phyloP scores from a whole-genome alignment of 140 eudicot genomes.

The Anethum foeniculum region DNA sequence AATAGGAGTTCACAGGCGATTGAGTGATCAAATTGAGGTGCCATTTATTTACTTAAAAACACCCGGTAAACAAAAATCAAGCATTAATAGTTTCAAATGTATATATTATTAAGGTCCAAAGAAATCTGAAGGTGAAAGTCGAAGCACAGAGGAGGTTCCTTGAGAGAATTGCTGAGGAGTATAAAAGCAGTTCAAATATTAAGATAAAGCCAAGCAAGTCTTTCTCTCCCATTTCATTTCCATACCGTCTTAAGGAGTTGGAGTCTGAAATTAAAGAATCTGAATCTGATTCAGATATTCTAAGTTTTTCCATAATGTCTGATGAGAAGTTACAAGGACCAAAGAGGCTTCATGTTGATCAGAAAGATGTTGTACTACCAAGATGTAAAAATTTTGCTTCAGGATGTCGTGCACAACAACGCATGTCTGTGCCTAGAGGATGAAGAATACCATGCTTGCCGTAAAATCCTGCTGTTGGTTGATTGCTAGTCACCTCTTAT shows the following conservation, averaged over 20 bases:
- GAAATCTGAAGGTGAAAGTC: constrained; percentile 53
- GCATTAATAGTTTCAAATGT: background rate
- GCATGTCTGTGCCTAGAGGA: constrained; percentile 24
- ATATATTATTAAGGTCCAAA: constrained; percentile 36
- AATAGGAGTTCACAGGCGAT: constrained; percentile 53
- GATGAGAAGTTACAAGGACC: constrained; percentile 24
- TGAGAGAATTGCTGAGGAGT: constrained; percentile 43
- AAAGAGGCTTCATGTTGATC: constrained; percentile 34
- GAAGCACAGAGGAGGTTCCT: constrained; percentile 62
- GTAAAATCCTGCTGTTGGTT: constrained; percentile 19
- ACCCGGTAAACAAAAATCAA: background rate
- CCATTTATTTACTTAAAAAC: background rate
- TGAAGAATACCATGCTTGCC: constrained; percentile 27
- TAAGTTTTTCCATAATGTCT: constrained; percentile 16
- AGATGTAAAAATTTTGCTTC: constrained; percentile 19
- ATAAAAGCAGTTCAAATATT: constrained; percentile 32
- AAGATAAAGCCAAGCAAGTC: constrained; percentile 29
- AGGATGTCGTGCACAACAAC: constrained; percentile 13
- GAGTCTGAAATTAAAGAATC: constrained; percentile 24
- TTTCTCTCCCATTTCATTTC: constrained; percentile 38
- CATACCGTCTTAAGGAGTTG: constrained; percentile 36
- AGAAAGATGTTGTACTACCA: constrained; percentile 20
- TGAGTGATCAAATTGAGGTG: constrained; percentile 69
- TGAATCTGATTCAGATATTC: constrained; percentile 36
- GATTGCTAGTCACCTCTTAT: constrained; percentile 35